phyloP scores from a whole-genome alignment of 2,329 filamentous ascomycete species.

The Colletotrichum higginsianum region DNA sequence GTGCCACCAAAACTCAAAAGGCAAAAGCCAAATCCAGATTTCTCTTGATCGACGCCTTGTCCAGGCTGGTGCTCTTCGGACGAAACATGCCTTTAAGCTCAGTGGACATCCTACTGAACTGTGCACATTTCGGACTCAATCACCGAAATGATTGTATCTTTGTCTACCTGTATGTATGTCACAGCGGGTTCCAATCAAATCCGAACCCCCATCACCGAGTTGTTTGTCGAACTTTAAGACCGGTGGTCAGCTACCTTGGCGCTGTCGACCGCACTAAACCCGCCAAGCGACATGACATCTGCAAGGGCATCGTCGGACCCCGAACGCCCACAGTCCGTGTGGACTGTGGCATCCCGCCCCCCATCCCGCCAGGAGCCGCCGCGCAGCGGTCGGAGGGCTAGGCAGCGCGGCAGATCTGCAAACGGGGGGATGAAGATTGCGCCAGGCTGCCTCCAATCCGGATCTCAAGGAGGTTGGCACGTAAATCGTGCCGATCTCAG shows the following conservation, averaged over 20 bases:
- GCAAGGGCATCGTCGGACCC: conserved; percentile 5
- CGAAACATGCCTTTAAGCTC: conserved; percentile 27
- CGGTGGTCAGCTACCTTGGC: neutral
- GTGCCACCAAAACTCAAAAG: neutral
- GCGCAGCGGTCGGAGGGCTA: neutral
- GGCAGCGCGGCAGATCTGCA: conserved; percentile 10
- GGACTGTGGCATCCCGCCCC: neutral
- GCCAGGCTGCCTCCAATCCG: too few relatives aligned
- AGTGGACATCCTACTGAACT: neutral
- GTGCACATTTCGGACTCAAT: neutral
- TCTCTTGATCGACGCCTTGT: neutral
- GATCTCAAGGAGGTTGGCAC: neutral
- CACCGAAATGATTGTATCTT: neutral
- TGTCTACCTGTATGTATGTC: neutral
- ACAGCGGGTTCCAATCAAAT: neutral
- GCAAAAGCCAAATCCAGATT: neutral
- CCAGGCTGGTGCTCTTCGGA: conserved; percentile 32
- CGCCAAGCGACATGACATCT: conserved; percentile 17
- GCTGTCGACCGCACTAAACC: neutral
- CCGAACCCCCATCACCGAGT: neutral
- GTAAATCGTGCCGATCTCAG: too few relatives aligned
- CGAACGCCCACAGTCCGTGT: conserved; percentile 9
- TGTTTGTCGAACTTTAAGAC: too few relatives aligned
- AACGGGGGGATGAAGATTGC: neutral
- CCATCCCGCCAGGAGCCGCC: too few relatives aligned